phyloP scores from a whole-genome alignment of 768 basidiomycete genomes.

The Kwoniella pini region DNA sequence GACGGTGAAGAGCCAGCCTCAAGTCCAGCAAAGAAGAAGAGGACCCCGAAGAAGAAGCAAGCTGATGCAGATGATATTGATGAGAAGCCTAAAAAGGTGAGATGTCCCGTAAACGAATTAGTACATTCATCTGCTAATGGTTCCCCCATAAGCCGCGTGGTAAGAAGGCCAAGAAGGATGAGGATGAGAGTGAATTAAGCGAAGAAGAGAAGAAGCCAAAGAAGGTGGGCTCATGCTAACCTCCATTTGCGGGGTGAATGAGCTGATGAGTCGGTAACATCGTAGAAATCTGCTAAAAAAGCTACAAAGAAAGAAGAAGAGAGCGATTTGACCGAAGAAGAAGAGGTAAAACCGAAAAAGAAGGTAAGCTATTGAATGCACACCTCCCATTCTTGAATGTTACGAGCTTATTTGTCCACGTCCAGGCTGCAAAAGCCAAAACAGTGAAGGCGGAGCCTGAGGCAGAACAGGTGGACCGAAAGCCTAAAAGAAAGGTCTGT shows the following conservation, averaged over 20 bases:
- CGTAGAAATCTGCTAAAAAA: not conserved
- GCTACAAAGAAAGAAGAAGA: slow-evolving; percentile 24
- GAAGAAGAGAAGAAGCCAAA: slow-evolving; percentile 28
- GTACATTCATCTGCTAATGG: not conserved
- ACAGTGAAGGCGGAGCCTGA: slow-evolving; percentile 54
- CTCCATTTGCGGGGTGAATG: too few relatives aligned
- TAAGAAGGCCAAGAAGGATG: slow-evolving; percentile 18
- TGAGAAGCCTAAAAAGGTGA: slow-evolving; percentile 22
- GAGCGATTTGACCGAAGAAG: slow-evolving; percentile 47
- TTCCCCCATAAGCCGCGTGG: slow-evolving; percentile 1
- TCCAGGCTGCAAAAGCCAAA: slow-evolving; percentile 8
- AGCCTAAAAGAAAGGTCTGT: slow-evolving; percentile 11
- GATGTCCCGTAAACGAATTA: not conserved
- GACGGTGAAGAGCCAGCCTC: slow-evolving; percentile 33
- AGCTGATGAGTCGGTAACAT: too few relatives aligned
- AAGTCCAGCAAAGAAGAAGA: slow-evolving; percentile 52
- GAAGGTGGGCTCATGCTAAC: not conserved
- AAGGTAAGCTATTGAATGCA: slow-evolving; percentile 51
- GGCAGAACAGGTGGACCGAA: slow-evolving; percentile 26
- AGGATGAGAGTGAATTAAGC: slow-evolving; percentile 30
- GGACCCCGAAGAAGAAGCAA: slow-evolving; percentile 19
- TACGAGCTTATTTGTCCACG: not conserved
- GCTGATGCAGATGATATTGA: slow-evolving; percentile 19
- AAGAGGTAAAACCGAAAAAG: slow-evolving; percentile 61
- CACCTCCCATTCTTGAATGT: not conserved